Percentiles rank a stretch among this genome's conserved stretches.
phyloP scores from a whole-genome alignment of 2,329 filamentous ascomycete species.

The Xylariaceae sp. region DNA sequence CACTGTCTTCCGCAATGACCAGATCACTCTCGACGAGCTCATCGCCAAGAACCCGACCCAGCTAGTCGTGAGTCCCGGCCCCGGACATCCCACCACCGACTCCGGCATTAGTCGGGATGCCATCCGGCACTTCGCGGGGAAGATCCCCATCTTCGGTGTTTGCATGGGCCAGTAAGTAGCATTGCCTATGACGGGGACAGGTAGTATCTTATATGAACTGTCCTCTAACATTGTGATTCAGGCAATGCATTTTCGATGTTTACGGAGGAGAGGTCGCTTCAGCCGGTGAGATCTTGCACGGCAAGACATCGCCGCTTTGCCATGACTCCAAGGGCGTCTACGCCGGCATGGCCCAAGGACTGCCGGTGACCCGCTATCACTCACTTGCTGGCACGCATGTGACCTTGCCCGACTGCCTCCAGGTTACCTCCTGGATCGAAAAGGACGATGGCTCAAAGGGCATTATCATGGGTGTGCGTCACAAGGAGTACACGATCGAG shows the following conservation, averaged over 20 bases:
- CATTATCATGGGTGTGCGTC: constrained; percentile 93
- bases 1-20: constrained; percentile 86
- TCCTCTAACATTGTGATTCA: constrained; percentile 32
- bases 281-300: constrained; percentile 93
- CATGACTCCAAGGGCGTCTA: constrained; percentile 95
- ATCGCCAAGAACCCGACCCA: constrained; percentile 83
- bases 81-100: constrained; percentile 85
- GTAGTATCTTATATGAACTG: not conserved
- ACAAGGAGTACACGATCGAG: constrained; percentile 87
- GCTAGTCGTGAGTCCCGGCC: constrained; percentile 89
- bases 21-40: constrained; percentile 79
- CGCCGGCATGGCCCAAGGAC: constrained; percentile 66
- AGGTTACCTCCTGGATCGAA: constrained; percentile 85
- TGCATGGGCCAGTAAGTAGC: constrained; percentile 86
- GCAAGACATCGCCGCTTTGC: constrained; percentile 85
- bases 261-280: constrained; percentile 89
- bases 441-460: constrained; percentile 71
- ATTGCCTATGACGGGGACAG: not conserved
- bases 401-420: constrained; percentile 77
- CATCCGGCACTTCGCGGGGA: constrained; percentile 85
- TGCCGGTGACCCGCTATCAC: constrained; percentile 92
- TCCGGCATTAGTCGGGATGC: constrained; percentile 90
- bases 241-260: constrained; percentile 91
- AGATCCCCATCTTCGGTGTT: constrained; percentile 93
- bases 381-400: constrained; percentile 88